These are phyloP conservation scores for Lantana camara DNA, from an alignment of 257 asterid species.

Conservation along the genomic window DNA sequence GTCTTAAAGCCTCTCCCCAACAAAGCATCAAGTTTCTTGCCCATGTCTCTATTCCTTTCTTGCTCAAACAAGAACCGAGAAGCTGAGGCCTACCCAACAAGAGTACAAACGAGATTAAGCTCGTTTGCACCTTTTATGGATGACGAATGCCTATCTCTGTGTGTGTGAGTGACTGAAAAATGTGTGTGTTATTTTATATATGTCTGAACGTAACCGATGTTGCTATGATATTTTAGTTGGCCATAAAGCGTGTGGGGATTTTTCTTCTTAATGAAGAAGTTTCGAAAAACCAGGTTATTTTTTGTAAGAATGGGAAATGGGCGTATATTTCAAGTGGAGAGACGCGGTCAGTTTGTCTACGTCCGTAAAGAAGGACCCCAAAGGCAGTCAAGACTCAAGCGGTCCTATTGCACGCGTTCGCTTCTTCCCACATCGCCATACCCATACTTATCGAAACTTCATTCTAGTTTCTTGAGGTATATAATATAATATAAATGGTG, in stretches of 20 bases:
- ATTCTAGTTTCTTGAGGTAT: neutral
- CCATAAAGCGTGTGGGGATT: conserved; percentile 34
- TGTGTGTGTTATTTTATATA: neutral
- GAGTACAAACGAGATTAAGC: conserved; percentile 43
- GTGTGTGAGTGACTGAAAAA: neutral
- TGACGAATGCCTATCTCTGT: conserved; percentile 28
- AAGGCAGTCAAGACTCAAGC: conserved; percentile 26
- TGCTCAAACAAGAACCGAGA: too few species aligned
- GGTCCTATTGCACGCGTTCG: conserved; percentile 29
- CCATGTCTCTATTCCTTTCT: too few species aligned
- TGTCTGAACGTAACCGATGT: neutral
- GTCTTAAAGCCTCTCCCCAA: conserved; percentile 51
- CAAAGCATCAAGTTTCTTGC: conserved; percentile 71
- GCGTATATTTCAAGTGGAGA: neutral
- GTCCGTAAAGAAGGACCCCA: conserved; percentile 11
- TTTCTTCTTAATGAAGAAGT: conserved; percentile 54
- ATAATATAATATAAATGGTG: too few species aligned
- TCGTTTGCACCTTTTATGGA: conserved; percentile 58
- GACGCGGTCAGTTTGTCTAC: conserved; percentile 33
- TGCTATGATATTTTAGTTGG: neutral
- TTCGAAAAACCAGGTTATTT: neutral
- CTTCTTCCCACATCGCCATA: too few species aligned
- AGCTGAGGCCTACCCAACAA: neutral
- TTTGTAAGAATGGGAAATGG: neutral
- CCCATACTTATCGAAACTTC: conserved; percentile 1